Conservation (phyloP, 441 rosid species). For the Arabidopsis lyrata region DNA sequence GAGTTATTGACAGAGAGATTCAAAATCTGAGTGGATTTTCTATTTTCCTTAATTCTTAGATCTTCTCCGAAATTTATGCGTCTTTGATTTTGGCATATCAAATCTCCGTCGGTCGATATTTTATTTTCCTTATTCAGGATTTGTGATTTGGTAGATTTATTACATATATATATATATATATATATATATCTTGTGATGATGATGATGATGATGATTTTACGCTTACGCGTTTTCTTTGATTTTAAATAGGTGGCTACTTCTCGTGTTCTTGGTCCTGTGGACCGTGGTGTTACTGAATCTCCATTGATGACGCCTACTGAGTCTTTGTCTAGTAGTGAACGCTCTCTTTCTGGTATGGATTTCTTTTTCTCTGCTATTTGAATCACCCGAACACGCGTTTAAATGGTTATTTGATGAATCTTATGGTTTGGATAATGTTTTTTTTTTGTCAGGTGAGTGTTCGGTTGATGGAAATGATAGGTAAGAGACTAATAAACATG, state of each 20-base stretch:
- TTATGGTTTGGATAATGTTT: constrained; percentile 10
- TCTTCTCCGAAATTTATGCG: not conserved
- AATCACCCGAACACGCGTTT: constrained; percentile 7
- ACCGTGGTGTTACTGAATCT: constrained; percentile 28
- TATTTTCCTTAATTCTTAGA: constrained; percentile 18
- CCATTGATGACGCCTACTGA: constrained; percentile 68
- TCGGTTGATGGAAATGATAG: constrained; percentile 73
- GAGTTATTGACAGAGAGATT: constrained; percentile 3
- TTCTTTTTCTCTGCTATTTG: not conserved
- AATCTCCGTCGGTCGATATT: constrained; percentile 32
- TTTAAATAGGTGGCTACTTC: constrained; percentile 29
- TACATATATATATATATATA: not conserved
- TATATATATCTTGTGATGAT: not conserved
- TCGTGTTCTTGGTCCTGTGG: constrained; percentile 21
- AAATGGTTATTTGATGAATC: not conserved
- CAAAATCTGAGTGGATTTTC: constrained; percentile 12
- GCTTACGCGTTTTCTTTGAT: constrained; percentile 20
- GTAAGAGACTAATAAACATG: constrained; percentile 48
- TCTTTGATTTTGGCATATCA: not conserved
- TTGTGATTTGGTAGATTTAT: constrained; percentile 1
- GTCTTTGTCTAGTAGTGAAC: constrained; percentile 70
- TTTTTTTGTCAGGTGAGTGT: constrained; percentile 61
- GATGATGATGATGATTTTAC: not conserved
- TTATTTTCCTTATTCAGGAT: not conserved
- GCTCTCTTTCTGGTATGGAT: constrained; percentile 67